Evolutionary conservation across 371 early-diverging fungal species (phyloP).

Genomic region (Dinochytrium kinnereticum): DNA sequence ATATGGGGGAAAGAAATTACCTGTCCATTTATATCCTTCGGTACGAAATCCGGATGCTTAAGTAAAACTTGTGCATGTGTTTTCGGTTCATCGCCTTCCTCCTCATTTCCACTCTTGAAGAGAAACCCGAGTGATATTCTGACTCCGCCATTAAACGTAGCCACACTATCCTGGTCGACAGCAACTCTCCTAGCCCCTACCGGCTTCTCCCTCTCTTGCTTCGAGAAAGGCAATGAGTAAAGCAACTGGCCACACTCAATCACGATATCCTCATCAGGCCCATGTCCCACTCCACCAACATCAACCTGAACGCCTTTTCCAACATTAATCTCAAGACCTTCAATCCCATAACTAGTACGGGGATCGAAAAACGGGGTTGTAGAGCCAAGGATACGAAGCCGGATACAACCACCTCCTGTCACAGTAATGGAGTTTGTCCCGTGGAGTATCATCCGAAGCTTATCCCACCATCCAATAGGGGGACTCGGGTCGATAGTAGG

Average conservation of each 20-base stretch:
- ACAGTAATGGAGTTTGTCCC: slow-evolving; percentile 60
- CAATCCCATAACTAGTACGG: slow-evolving; percentile 43
- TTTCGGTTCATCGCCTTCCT: slow-evolving; percentile 17
- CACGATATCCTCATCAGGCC: slow-evolving; percentile 39
- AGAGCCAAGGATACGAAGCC: slow-evolving; percentile 52
- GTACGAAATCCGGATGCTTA: slow-evolving; percentile 53
- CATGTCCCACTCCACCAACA: slow-evolving; percentile 29
- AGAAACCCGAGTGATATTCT: slow-evolving; percentile 43
- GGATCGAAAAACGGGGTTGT: slow-evolving; percentile 53
- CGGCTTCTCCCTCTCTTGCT: slow-evolving; percentile 22
- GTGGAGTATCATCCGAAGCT: slow-evolving; percentile 71
- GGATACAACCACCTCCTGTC: slow-evolving; percentile 65
- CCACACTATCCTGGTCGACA: slow-evolving; percentile 38
- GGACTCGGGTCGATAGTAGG: slow-evolving; percentile 71
- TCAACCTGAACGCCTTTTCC: slow-evolving; percentile 41
- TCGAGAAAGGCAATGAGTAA: slow-evolving; percentile 34
- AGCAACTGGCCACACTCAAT: slow-evolving; percentile 57
- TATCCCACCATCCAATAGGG: slow-evolving; percentile 81
- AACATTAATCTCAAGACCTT: slow-evolving; percentile 50
- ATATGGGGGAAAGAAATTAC: no score
- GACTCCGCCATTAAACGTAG: slow-evolving; percentile 54
- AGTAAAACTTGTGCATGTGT: slow-evolving; percentile 59
- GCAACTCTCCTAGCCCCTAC: slow-evolving; percentile 13
- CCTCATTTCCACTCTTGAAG: slow-evolving; percentile 33
- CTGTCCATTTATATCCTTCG: slow-evolving; percentile 38